Conservation (phyloP, 73 alveolate species). For the Paraurostyla sp. region DNA sequence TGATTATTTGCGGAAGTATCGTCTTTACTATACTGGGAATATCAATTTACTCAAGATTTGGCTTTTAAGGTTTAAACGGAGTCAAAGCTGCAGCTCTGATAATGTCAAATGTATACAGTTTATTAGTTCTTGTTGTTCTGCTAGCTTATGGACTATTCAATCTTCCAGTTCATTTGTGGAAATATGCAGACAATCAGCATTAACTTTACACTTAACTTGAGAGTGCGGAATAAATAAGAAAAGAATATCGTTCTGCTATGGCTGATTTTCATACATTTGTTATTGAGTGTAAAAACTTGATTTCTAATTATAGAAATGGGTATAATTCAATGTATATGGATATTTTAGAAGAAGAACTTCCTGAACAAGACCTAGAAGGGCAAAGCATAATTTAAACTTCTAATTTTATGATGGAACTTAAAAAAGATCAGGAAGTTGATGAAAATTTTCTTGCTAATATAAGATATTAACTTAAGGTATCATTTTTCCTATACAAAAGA, state of each 20-base stretch:
- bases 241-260: slow-evolving; percentile 39
- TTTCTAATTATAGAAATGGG: neutral
- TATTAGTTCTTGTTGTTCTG: slow-evolving; percentile 50
- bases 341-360: slow-evolving; percentile 60
- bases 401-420: slow-evolving; percentile 15
- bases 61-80: slow-evolving; percentile 41
- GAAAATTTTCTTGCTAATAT: slow-evolving; percentile 64
- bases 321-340: slow-evolving; percentile 34
- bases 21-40: slow-evolving; percentile 20
- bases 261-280: slow-evolving; percentile 58
- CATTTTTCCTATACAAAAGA: slow-evolving; percentile 57
- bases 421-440: slow-evolving; percentile 27
- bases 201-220: neutral
- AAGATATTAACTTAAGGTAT: slow-evolving; percentile 23
- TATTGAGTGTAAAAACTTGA: slow-evolving; percentile 60
- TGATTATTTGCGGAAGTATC: slow-evolving; percentile 32
- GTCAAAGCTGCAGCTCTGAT: slow-evolving; percentile 59
- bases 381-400: neutral
- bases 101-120: slow-evolving; percentile 53
- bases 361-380: slow-evolving; percentile 62
- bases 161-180: slow-evolving; percentile 66
- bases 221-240: slow-evolving; percentile 25
- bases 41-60: slow-evolving; percentile 13
- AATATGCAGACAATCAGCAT: slow-evolving; percentile 39
- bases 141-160: slow-evolving; percentile 68